phyloP scores from a whole-genome alignment of 495 filamentous ascomycete species.

The Aspergillus cristatus region DNA sequence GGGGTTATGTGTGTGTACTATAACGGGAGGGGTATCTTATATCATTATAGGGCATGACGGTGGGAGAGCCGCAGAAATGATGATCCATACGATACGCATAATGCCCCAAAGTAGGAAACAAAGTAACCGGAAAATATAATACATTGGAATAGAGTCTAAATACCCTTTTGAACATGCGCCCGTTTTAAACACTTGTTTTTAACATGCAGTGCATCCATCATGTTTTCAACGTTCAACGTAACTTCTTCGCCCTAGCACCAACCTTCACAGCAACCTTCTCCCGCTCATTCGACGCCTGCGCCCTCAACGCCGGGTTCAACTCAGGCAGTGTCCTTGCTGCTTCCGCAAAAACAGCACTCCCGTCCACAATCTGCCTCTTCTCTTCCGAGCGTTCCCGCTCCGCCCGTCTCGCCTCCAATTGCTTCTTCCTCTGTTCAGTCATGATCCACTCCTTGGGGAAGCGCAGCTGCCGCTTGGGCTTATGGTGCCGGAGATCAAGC shows the following conservation, averaged over 20 bases:
- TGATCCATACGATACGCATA: no score
- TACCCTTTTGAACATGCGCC: slow-evolving; percentile 28
- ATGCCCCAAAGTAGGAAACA: background rate
- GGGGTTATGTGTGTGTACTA: background rate
- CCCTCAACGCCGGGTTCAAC: slow-evolving; percentile 26
- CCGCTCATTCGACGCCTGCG: slow-evolving; percentile 25
- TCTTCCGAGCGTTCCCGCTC: slow-evolving; percentile 24
- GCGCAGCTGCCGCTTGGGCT: slow-evolving; percentile 50
- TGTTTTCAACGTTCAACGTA: slow-evolving; percentile 15
- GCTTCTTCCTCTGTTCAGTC: slow-evolving; percentile 55
- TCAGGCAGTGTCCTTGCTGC: slow-evolving; percentile 24
- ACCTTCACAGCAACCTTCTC: slow-evolving; percentile 32
- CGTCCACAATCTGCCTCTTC: slow-evolving; percentile 25
- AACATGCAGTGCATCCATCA: slow-evolving; percentile 18
- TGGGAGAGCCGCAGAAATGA: no score
- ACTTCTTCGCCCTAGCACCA: slow-evolving; percentile 14
- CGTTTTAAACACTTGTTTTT: slow-evolving; percentile 30
- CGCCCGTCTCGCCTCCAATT: slow-evolving; percentile 51
- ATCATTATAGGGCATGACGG: background rate
- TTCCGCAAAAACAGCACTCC: slow-evolving; percentile 27
- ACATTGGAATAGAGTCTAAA: slow-evolving; percentile 29
- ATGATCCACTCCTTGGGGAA: slow-evolving; percentile 81
- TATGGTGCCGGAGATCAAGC: slow-evolving; percentile 82
- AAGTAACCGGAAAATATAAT: slow-evolving; percentile 26
- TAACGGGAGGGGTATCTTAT: background rate